Percentiles rank a stretch among this genome's conserved stretches.
Evolutionary conservation across 352 stramenopile species (phyloP).

Genomic region (Globisporangium nunn): DNA sequence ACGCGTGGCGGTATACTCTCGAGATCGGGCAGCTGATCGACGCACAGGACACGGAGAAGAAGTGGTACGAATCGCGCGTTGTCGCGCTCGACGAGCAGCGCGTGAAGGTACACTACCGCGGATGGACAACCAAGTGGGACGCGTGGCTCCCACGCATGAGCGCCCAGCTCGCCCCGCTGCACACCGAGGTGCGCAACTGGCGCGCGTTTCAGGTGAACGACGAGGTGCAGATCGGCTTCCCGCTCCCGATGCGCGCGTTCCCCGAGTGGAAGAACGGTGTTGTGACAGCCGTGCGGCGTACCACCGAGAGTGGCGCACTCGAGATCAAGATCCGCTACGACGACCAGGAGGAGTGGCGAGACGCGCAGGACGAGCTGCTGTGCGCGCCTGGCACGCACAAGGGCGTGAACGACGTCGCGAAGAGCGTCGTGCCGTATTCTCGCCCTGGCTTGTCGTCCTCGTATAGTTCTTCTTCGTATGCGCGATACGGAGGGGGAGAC

Average conservation of each 20-base stretch:
- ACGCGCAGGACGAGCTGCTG: slow-evolving; percentile 59
- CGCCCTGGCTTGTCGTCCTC: slow-evolving; percentile 3
- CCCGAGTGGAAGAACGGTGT: slow-evolving; percentile 55
- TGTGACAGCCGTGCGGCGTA: slow-evolving; percentile 26
- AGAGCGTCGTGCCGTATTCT: background rate
- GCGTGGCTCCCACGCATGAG: slow-evolving; percentile 92
- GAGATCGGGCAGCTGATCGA: slow-evolving; percentile 55
- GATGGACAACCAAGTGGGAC: slow-evolving; percentile 96
- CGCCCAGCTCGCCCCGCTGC: slow-evolving; percentile 83
- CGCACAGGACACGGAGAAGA: slow-evolving; percentile 63
- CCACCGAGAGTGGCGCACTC: slow-evolving; percentile 14
- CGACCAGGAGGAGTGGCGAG: slow-evolving; percentile 35
- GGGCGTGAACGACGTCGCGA: slow-evolving; percentile 26
- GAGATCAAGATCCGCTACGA: slow-evolving; percentile 44
- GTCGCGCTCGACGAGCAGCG: slow-evolving; percentile 28
- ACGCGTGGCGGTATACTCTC: slow-evolving; percentile 58
- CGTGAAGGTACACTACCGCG: slow-evolving; percentile 94
- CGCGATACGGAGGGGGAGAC: slow-evolving; percentile 23
- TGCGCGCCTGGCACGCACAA: slow-evolving; percentile 55
- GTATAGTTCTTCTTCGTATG: slow-evolving; percentile 13
- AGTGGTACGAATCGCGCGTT: slow-evolving; percentile 76
- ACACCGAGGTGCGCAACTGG: slow-evolving; percentile 79
- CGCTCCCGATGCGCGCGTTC: slow-evolving; percentile 26
- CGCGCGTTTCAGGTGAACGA: slow-evolving; percentile 53
- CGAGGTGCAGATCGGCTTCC: slow-evolving; percentile 37